phyloP scores from a whole-genome alignment of 2,329 filamentous ascomycete species.

The Fusarium sterilihyphosum region DNA sequence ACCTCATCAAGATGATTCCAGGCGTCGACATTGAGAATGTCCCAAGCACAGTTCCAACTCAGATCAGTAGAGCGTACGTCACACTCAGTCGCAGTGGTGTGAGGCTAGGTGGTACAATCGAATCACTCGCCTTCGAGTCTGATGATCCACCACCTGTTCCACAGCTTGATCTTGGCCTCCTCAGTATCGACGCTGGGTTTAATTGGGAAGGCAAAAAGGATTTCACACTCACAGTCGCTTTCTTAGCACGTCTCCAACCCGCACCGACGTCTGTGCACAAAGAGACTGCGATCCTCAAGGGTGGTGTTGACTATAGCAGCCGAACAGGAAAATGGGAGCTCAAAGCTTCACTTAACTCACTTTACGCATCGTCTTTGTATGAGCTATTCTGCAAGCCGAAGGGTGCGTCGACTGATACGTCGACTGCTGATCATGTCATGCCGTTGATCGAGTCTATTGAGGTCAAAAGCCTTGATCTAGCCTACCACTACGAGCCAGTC shows the following conservation, averaged over 20 bases:
- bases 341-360: neutral
- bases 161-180: neutral
- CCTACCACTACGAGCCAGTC: neutral
- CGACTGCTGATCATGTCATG: neutral
- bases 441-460: neutral
- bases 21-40: neutral
- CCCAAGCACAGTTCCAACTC: neutral
- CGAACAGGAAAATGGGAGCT: neutral
- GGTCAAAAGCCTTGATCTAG: neutral
- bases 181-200: neutral
- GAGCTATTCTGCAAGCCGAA: neutral
- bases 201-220: neutral
- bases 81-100: neutral
- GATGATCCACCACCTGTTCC: neutral
- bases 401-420: rapidly evolving
- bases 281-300: neutral
- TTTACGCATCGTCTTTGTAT: neutral
- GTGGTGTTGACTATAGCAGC: neutral
- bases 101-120: neutral
- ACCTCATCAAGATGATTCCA: neutral
- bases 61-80: neutral
- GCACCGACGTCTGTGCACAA: neutral
- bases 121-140: neutral
- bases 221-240: neutral
- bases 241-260: neutral